These are phyloP conservation scores for Chalciporus piperatus DNA, from an alignment of 768 basidiomycete species.

Conservation along the genomic window DNA sequence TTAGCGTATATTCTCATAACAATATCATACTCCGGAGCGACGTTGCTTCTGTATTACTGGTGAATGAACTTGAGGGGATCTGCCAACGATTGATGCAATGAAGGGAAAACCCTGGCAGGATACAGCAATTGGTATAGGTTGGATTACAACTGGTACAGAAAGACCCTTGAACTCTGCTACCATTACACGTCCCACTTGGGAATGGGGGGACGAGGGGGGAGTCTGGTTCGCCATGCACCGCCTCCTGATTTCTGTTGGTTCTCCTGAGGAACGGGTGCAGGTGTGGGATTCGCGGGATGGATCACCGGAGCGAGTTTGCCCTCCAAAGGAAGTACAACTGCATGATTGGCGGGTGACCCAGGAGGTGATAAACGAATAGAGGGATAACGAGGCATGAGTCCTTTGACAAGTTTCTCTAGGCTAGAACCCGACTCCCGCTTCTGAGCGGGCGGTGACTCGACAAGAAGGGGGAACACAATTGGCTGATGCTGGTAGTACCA, in stretches of 20 bases:
- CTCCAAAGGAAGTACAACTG: slow-evolving; percentile 1
- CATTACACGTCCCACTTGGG: slow-evolving; percentile 29
- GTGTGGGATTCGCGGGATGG: neutral
- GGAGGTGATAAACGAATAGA: slow-evolving; percentile 21
- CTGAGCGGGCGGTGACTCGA: neutral
- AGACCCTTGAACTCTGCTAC: neutral
- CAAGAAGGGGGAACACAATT: slow-evolving; percentile 4
- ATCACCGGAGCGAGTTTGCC: neutral
- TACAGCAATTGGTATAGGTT: no score
- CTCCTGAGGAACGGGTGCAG: neutral
- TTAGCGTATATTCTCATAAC: no score
- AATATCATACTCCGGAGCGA: no score
- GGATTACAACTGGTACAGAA: no score
- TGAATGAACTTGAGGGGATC: no score
- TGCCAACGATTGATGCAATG: no score
- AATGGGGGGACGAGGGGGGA: slow-evolving; percentile 30
- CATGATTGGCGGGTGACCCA: slow-evolving; percentile 8
- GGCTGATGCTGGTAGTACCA: slow-evolving; percentile 18
- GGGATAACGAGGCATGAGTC: slow-evolving; percentile 11
- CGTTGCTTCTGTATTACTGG: no score
- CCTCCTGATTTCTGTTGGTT: slow-evolving; percentile 5
- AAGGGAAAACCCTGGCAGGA: no score
- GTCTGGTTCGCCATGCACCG: slow-evolving; percentile 22
- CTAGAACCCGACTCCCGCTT: slow-evolving; percentile 2
- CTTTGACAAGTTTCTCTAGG: slow-evolving; percentile 14